These are phyloP conservation scores for Colletotrichum sp. DNA, from an alignment of 2,329 filamentous ascomycete species.

Conservation along the genomic window DNA sequence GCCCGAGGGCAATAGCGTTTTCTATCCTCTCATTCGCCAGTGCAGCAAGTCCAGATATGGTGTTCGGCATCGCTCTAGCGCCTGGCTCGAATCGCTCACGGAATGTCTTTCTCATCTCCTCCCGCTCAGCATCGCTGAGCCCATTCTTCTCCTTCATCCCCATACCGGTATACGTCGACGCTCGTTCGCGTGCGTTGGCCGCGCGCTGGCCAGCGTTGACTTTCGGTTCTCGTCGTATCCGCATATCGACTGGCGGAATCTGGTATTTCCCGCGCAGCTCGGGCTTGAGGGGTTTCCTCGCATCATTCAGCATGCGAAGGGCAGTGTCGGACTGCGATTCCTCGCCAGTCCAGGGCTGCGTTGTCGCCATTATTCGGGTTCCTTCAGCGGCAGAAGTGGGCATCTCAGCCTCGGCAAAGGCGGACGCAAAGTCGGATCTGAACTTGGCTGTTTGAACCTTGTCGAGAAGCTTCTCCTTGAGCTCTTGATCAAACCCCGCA, in stretches of 20 bases:
- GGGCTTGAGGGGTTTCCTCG: constrained; percentile 70
- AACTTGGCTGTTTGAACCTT: constrained; percentile 63
- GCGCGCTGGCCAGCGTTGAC: constrained; percentile 51
- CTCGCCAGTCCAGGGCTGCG: constrained; percentile 77
- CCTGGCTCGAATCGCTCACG: constrained; percentile 80
- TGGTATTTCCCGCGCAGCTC: constrained; percentile 51
- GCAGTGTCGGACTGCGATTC: constrained; percentile 78
- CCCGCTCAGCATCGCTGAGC: constrained; percentile 74
- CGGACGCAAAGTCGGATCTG: constrained; percentile 50
- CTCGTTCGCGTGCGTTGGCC: constrained; percentile 62
- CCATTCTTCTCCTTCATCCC: constrained; percentile 51
- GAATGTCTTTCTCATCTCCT: constrained; percentile 74
- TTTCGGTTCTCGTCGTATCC: constrained; percentile 44
- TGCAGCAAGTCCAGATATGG: constrained; percentile 78
- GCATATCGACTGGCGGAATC: constrained; percentile 57
- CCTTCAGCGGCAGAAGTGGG: constrained; percentile 68
- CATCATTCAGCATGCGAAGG: constrained; percentile 84
- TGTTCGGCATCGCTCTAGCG: constrained; percentile 75
- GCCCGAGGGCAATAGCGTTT: constrained; percentile 88
- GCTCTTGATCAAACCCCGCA: constrained; percentile 67
- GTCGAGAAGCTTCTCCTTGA: constrained; percentile 62
- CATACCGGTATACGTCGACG: constrained; percentile 54
- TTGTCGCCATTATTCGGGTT: constrained; percentile 70
- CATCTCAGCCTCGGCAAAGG: constrained; percentile 54
- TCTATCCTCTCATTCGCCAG: constrained; percentile 93